Conservation (phyloP, 2,329 filamentous ascomycete genomes). For the Mycosphaerella arachidis region DNA sequence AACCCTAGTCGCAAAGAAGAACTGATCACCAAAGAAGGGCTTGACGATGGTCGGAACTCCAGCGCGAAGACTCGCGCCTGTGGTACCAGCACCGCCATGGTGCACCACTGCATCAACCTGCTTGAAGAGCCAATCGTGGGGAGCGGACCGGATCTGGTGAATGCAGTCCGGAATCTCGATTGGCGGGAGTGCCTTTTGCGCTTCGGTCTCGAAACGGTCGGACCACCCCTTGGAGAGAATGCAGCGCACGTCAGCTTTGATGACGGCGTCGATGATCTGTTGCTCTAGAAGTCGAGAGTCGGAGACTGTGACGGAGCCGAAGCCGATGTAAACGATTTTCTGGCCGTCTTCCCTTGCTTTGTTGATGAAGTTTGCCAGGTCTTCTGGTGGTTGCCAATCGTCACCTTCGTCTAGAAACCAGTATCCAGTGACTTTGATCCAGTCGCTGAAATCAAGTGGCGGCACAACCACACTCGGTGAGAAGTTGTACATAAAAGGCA, state of each 20-base stretch:
- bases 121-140: conserved; percentile 93
- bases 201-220: conserved; percentile 65
- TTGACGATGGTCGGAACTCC: conserved; percentile 92
- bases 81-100: conserved; percentile 92
- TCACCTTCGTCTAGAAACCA: conserved; percentile 86
- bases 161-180: conserved; percentile 75
- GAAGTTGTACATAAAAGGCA: conserved; percentile 98
- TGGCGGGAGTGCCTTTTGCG: conserved; percentile 53
- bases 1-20: conserved; percentile 85
- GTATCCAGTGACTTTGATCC: conserved; percentile 95
- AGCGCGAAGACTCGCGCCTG: conserved; percentile 83
- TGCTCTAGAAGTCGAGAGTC: conserved; percentile 84
- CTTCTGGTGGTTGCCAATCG: conserved; percentile 67
- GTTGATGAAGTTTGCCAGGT: conserved; percentile 76
- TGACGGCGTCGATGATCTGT: conserved; percentile 87
- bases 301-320: conserved; percentile 90
- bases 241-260: conserved; percentile 87
- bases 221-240: conserved; percentile 97
- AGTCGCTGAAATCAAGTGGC: conserved; percentile 92
- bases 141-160: conserved; percentile 80
- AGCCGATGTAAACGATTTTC: conserved; percentile 94
- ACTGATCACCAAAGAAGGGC: conserved; percentile 97
- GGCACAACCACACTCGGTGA: conserved; percentile 90
- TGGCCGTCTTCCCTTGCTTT: conserved; percentile 75
- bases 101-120: conserved; percentile 93